phyloP scores from a whole-genome alignment of 1,284 basidiomycete species.

The Naganishia sp. region DNA sequence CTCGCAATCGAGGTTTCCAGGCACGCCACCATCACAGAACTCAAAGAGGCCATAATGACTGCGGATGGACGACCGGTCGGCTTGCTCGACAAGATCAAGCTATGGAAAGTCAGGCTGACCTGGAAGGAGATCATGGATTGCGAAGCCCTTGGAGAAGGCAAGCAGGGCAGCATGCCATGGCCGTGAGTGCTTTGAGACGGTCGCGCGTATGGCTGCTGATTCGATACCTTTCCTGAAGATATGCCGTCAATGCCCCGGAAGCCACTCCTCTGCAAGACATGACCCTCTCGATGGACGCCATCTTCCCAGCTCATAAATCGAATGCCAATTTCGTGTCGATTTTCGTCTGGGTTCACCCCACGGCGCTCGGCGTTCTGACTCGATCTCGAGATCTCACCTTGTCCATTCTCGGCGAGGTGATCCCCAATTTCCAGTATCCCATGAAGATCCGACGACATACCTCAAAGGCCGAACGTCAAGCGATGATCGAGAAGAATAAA shows the following conservation, averaged over 20 bases:
- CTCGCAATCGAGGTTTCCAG: slow-evolving; percentile 43
- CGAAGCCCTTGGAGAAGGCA: slow-evolving; percentile 44
- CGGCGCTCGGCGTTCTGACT: slow-evolving; percentile 20
- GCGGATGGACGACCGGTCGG: slow-evolving; percentile 39
- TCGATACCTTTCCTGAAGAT: slow-evolving; percentile 34
- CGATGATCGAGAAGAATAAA: slow-evolving; percentile 26
- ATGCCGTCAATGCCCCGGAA: slow-evolving; percentile 44
- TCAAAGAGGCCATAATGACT: slow-evolving; percentile 42
- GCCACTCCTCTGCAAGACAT: slow-evolving; percentile 41
- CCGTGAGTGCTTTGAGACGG: slow-evolving; percentile 39
- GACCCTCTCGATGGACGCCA: slow-evolving; percentile 39
- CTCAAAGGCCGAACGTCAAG: slow-evolving; percentile 18
- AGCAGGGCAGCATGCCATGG: slow-evolving; percentile 49
- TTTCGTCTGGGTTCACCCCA: slow-evolving; percentile 46
- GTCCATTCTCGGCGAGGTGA: slow-evolving; percentile 12
- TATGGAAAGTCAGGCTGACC: slow-evolving; percentile 51
- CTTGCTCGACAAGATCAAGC: slow-evolving; percentile 38
- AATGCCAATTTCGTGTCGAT: slow-evolving; percentile 45
- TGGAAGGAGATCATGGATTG: slow-evolving; percentile 48
- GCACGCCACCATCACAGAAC: slow-evolving; percentile 40
- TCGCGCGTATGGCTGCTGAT: neutral
- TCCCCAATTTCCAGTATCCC: slow-evolving; percentile 35
- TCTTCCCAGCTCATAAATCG: slow-evolving; percentile 43
- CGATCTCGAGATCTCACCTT: slow-evolving; percentile 10
- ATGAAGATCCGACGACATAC: slow-evolving; percentile 31